Evolutionary conservation across 2,329 filamentous ascomycete genomes (phyloP).

Genomic region (Colletotrichum sojae): DNA sequence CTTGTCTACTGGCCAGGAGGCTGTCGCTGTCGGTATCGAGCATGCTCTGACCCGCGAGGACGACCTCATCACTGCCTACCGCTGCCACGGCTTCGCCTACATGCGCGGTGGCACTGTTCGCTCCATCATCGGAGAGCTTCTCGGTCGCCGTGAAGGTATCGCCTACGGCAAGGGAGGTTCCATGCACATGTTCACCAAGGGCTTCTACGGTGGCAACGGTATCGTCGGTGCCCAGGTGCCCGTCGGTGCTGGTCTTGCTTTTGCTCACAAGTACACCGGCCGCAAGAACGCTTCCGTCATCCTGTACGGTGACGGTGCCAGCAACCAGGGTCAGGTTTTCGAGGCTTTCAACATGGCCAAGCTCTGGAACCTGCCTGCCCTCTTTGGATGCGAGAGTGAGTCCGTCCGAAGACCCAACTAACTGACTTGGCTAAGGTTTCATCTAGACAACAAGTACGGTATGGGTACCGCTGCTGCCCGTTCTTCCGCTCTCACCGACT

Average conservation of each 20-base stretch:
- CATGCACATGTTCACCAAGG: slow-evolving; percentile 99
- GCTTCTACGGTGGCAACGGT: slow-evolving; percentile 98
- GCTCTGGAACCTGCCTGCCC: slow-evolving; percentile 95
- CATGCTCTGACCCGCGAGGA: slow-evolving; percentile 92
- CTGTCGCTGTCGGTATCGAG: slow-evolving; percentile 96
- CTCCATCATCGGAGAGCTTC: slow-evolving; percentile 94
- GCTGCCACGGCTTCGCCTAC: slow-evolving; percentile 97
- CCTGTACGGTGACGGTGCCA: slow-evolving; percentile 97
- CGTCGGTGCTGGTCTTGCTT: slow-evolving; percentile 95
- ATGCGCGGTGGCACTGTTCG: slow-evolving; percentile 95
- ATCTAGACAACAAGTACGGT: slow-evolving; percentile 98
- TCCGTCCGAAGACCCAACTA: slow-evolving; percentile 44
- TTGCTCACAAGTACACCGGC: slow-evolving; percentile 94
- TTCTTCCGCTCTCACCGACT: slow-evolving; percentile 96
- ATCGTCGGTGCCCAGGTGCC: slow-evolving; percentile 99
- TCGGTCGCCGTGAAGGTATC: slow-evolving; percentile 96
- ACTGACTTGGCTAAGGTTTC: slow-evolving; percentile 45
- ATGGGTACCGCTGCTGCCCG: slow-evolving; percentile 98
- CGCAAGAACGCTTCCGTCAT: slow-evolving; percentile 89
- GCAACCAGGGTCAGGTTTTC: slow-evolving; percentile 99
- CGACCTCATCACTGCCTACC: slow-evolving; percentile 97
- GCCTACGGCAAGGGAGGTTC: slow-evolving; percentile 99
- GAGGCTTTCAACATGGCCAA: slow-evolving; percentile 99
- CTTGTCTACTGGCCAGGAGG: slow-evolving; percentile 97
- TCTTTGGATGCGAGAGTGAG: slow-evolving; percentile 98